Evolutionary conservation across 179 eudicot species (phyloP).

Genomic region (Monotropa hypopitys): DNA sequence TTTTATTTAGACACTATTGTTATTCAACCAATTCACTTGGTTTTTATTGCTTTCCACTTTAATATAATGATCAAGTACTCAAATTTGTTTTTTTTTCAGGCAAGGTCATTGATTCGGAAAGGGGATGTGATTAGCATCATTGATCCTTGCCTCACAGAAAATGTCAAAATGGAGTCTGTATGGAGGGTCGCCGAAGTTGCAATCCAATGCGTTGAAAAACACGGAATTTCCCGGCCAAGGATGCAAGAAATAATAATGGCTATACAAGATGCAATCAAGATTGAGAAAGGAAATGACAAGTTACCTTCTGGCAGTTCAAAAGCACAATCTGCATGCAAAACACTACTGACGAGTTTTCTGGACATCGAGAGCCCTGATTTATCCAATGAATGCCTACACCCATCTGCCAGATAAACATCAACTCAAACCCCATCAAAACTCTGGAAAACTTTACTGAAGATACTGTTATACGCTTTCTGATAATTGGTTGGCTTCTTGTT

Average conservation of each 20-base stretch:
- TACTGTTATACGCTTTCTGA: not conserved
- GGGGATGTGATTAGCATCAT: slow-evolving; percentile 84
- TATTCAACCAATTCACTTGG: too few relatives aligned
- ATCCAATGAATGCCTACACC: slow-evolving; percentile 42
- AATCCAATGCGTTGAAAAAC: slow-evolving; percentile 69
- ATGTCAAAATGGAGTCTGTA: slow-evolving; percentile 61
- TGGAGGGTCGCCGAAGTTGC: slow-evolving; percentile 96
- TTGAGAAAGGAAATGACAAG: slow-evolving; percentile 57
- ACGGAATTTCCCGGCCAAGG: slow-evolving; percentile 56
- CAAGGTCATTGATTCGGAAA: slow-evolving; percentile 80
- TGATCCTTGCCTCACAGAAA: slow-evolving; percentile 55
- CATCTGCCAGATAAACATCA: slow-evolving; percentile 60
- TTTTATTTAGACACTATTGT: too few relatives aligned
- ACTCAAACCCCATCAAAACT: slow-evolving; percentile 2
- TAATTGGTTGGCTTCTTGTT: not conserved
- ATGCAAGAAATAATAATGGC: slow-evolving; percentile 88
- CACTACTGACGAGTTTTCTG: slow-evolving; percentile 76
- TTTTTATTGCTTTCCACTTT: too few relatives aligned
- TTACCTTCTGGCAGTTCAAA: slow-evolving; percentile 36
- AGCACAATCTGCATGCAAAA: slow-evolving; percentile 56
- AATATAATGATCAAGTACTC: not conserved
- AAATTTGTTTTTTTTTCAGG: slow-evolving; percentile 30
- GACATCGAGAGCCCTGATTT: slow-evolving; percentile 79
- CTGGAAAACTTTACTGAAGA: not conserved
- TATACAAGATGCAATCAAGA: slow-evolving; percentile 79